Base-by-base conservation (phyloP, 768 basidiomycete genomes). In the Clathrus columnatus region DNA sequence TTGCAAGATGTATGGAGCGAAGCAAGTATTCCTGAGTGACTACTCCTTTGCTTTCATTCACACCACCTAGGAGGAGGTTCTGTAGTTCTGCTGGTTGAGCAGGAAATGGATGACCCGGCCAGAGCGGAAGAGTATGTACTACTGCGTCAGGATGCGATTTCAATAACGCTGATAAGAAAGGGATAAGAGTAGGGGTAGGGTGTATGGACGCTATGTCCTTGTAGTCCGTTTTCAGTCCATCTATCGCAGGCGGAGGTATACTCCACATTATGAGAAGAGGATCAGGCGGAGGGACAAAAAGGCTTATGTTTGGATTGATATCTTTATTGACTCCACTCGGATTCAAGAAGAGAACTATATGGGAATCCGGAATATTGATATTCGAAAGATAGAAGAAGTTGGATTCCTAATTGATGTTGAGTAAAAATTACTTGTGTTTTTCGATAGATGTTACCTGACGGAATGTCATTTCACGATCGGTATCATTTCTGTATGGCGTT, bases 321-420 rank as follows among this genome's bases (percentile, higher is more conserved):
- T 64, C 63, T 2, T 69, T 70, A n/a, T 74, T 64, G 4, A 74
- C 71, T 11, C 76, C 76, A 20, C 74, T 75, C 42, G 75, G 71
- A 57, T 81, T 73, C 65, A 76, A 84, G 1, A 76, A 69, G 7
- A 87, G 69, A 18, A 92, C 69, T 11, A 92, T 68, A 59, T 80
- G 81, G 1, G 87, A 84, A 0, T 77, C 76, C 0, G 91, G 87
- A 4, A 91, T 75, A 47, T 75, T 72, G 69, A 87, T 91, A 51
- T 90, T 92, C 0, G 88, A 80, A 16, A 95, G 75, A 66, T 91
- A 95, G 70, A 79, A 84, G 66, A 95, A 95, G 69, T 95, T 95
- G 62, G 85, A 85, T 68, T 93, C 91, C 71, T 77, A 63, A 7
- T 18, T 8, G 28, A 21, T 50, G 48, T 43, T 43, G 43, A 29